phyloP scores from a whole-genome alignment of 331 rosid genomes.

The Quercus lobata region DNA sequence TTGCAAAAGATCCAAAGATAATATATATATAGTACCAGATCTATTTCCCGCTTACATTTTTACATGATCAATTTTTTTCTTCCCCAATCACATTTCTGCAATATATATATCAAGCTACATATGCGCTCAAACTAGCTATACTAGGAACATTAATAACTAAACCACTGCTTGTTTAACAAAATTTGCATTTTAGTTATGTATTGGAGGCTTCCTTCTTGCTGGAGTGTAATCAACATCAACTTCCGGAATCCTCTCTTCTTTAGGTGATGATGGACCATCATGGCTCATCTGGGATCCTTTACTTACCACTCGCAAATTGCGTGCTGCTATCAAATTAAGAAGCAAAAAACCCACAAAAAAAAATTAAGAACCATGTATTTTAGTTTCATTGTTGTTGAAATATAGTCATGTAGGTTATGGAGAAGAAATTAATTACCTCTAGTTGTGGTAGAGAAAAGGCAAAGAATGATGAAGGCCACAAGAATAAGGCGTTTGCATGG shows the following conservation, averaged over 20 bases:
- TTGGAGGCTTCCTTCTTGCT: slow-evolving; percentile 75
- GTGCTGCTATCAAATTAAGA: slow-evolving; percentile 30
- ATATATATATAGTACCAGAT: not conserved
- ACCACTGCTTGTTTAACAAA: not conserved
- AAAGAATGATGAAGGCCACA: slow-evolving; percentile 48
- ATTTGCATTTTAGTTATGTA: slow-evolving; percentile 53
- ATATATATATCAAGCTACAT: not conserved
- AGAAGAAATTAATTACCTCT: slow-evolving; percentile 39
- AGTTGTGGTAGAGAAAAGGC: slow-evolving; percentile 44
- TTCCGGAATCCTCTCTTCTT: slow-evolving; percentile 30
- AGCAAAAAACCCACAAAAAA: not conserved
- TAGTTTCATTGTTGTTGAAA: not conserved
- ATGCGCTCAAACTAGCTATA: not conserved
- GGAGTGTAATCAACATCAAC: slow-evolving; percentile 74
- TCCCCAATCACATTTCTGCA: not conserved
- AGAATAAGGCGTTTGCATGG: slow-evolving; percentile 38
- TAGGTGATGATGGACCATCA: slow-evolving; percentile 22
- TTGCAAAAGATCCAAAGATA: not conserved
- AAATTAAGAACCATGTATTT: not conserved
- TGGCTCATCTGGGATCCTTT: slow-evolving; percentile 9
- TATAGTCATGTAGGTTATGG: not conserved
- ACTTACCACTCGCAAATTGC: slow-evolving; percentile 33
- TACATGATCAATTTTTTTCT: not conserved
- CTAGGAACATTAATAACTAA: not conserved
- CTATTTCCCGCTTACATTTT: not conserved